Evolutionary conservation across 805 yeast species (phyloP).

Genomic region (Debaryomyces maramus): DNA sequence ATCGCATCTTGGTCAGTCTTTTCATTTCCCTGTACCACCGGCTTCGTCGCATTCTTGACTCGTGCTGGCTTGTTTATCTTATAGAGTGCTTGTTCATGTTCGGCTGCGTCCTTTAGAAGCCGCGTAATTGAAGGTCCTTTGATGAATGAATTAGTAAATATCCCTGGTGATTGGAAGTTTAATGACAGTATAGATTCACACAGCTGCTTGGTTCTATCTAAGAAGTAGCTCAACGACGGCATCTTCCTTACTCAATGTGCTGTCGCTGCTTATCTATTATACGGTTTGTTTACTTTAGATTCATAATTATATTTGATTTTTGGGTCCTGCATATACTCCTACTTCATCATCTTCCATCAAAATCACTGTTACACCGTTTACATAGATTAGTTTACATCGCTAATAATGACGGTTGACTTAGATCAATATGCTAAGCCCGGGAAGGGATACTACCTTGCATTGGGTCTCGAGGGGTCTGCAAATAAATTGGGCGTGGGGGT

Average conservation of each 20-base stretch:
- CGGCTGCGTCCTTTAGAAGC: slow-evolving; percentile 60
- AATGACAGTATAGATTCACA: slow-evolving; percentile 42
- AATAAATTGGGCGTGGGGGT: slow-evolving; percentile 95
- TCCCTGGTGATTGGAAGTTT: slow-evolving; percentile 57
- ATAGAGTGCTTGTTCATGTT: slow-evolving; percentile 52
- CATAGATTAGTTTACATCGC: no score
- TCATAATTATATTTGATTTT: no score
- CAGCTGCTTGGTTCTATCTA: slow-evolving; percentile 37
- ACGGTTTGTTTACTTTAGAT: slow-evolving; percentile 5
- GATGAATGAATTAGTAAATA: slow-evolving; percentile 64
- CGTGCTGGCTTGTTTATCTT: slow-evolving; percentile 30
- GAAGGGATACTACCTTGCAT: slow-evolving; percentile 60
- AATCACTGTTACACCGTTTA: no score
- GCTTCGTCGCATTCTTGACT: background rate
- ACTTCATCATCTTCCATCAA: no score
- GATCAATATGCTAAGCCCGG: slow-evolving; percentile 45
- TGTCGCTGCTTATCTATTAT: background rate
- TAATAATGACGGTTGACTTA: slow-evolving; percentile 42
- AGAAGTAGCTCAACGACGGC: slow-evolving; percentile 22
- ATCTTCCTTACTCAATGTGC: slow-evolving; percentile 6
- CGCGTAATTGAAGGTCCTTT: slow-evolving; percentile 52
- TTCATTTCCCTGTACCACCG: background rate
- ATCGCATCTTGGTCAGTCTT: background rate
- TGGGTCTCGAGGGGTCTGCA: slow-evolving; percentile 97
- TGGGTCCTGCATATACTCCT: slow-evolving; percentile 4